Evolutionary conservation across 2,329 filamentous ascomycete species (phyloP).

Genomic region (Colletotrichum sp.): DNA sequence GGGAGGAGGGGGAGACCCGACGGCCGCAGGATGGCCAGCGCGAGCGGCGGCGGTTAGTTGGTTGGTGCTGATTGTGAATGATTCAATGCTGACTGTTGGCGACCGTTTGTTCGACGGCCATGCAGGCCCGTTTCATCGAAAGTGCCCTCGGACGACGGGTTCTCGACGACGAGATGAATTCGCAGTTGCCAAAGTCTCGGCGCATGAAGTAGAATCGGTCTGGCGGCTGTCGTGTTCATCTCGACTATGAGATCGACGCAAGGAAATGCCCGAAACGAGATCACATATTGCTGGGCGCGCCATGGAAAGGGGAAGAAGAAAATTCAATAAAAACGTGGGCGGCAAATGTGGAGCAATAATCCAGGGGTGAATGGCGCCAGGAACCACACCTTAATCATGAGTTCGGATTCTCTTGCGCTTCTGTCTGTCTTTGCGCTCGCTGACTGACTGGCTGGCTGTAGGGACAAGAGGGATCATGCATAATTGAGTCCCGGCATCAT

Average conservation of each 20-base stretch:
- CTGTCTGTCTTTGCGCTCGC: neutral
- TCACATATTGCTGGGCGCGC: neutral
- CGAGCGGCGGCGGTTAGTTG: neutral
- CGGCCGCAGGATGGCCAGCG: neutral
- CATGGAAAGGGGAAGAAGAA: neutral
- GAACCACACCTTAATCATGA: neutral
- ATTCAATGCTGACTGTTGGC: neutral
- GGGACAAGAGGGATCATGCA: neutral
- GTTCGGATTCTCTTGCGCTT: neutral
- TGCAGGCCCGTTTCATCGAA: slow-evolving; percentile 11
- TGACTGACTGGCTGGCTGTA: neutral
- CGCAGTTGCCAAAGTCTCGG: neutral
- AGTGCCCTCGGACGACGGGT: slow-evolving; percentile 8
- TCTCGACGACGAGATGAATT: neutral
- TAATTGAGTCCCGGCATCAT: neutral
- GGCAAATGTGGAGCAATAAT: slow-evolving; percentile 1
- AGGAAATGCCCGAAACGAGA: slow-evolving; percentile 3
- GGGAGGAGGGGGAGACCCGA: neutral
- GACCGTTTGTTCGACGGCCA: neutral
- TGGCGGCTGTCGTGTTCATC: slow-evolving; percentile 12
- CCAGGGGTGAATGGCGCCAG: slow-evolving; percentile 1
- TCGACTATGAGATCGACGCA: slow-evolving; percentile 15
- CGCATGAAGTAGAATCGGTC: slow-evolving; percentile 9
- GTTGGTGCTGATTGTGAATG: neutral
- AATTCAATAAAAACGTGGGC: slow-evolving; percentile 3